Percentiles rank a stretch among this genome's conserved stretches.
phyloP scores from a whole-genome alignment of 2,329 filamentous ascomycete genomes.

The Davidsoniella virescens region DNA sequence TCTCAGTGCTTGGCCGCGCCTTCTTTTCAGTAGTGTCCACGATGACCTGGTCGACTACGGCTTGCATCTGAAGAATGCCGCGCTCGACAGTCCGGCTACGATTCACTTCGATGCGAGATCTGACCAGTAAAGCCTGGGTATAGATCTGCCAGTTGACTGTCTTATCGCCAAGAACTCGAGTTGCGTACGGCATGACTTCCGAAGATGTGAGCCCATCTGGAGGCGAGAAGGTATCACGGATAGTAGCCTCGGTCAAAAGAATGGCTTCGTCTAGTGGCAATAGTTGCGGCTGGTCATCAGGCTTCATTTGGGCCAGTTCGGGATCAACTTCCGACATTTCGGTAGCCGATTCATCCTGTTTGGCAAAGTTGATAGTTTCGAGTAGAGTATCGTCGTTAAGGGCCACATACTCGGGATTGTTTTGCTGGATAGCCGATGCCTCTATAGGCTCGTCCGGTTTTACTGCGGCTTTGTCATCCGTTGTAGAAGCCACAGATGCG shows the following conservation, averaged over 20 bases:
- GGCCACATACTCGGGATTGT: slow-evolving; percentile 48
- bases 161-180: slow-evolving; percentile 71
- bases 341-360: slow-evolving; percentile 25
- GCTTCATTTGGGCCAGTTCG: slow-evolving; percentile 50
- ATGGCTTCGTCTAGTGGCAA: slow-evolving; percentile 78
- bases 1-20: slow-evolving; percentile 12
- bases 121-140: slow-evolving; percentile 77
- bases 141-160: slow-evolving; percentile 97
- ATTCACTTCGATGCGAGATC: slow-evolving; percentile 80
- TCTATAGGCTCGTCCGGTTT: background rate
- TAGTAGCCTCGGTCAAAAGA: slow-evolving; percentile 69
- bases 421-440: slow-evolving; percentile 15
- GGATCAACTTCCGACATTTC: slow-evolving; percentile 35
- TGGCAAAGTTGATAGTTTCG: slow-evolving; percentile 68
- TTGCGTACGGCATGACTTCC: slow-evolving; percentile 82
- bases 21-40: slow-evolving; percentile 48
- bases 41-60: slow-evolving; percentile 86
- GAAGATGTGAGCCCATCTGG: slow-evolving; percentile 77
- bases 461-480: slow-evolving; percentile 14
- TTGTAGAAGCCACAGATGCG: slow-evolving; percentile 22
- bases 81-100: slow-evolving; percentile 75
- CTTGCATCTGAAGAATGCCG: slow-evolving; percentile 81
- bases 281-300: slow-evolving; percentile 68
- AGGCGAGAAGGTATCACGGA: slow-evolving; percentile 77
- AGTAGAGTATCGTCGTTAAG: slow-evolving; percentile 88